A percentile compares a stretch with the other conserved stretches of the same genome.
phyloP scores from a whole-genome alignment of 306 rosid genomes.

The Castanea sativa region DNA sequence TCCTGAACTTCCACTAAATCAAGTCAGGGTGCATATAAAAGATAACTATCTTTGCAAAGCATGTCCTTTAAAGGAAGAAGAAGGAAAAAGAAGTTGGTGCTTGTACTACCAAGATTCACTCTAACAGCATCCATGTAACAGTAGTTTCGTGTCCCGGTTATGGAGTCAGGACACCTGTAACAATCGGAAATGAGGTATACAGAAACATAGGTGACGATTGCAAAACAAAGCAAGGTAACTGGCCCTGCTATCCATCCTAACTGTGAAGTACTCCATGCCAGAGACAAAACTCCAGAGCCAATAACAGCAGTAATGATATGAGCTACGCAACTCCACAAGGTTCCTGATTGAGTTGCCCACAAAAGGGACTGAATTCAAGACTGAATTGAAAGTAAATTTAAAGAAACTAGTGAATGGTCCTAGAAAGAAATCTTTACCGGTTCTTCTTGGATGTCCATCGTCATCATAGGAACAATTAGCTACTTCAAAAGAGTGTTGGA shows the following conservation, averaged over 20 bases:
- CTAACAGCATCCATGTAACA: conserved; percentile 55
- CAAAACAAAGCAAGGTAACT: conserved; percentile 39
- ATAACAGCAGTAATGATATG: conserved; percentile 78
- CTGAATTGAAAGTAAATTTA: conserved; percentile 6
- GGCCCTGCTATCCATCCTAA: conserved; percentile 77
- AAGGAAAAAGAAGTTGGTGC: neutral
- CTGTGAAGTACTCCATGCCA: conserved; percentile 70
- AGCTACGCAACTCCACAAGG: conserved; percentile 48
- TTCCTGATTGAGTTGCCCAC: conserved; percentile 36
- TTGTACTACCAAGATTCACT: conserved; percentile 51
- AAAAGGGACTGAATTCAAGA: conserved; percentile 14
- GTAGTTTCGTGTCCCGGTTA: conserved; percentile 53
- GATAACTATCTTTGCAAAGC: conserved; percentile 7
- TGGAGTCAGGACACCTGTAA: conserved; percentile 55
- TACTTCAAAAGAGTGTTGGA: conserved; percentile 44
- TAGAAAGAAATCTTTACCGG: conserved; percentile 42
- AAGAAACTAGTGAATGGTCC: conserved; percentile 3
- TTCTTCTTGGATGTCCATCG: conserved; percentile 57
- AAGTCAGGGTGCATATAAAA: conserved; percentile 14
- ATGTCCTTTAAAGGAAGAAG: neutral
- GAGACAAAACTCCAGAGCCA: conserved; percentile 69
- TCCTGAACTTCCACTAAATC: conserved; percentile 48
- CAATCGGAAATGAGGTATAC: conserved; percentile 56
- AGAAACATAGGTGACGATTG: conserved; percentile 56
- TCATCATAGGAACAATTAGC: conserved; percentile 44